A percentile compares a stretch with the other conserved stretches of the same genome.
Conservation (phyloP, 345 rosid genomes). For the Carallia brachiata region DNA sequence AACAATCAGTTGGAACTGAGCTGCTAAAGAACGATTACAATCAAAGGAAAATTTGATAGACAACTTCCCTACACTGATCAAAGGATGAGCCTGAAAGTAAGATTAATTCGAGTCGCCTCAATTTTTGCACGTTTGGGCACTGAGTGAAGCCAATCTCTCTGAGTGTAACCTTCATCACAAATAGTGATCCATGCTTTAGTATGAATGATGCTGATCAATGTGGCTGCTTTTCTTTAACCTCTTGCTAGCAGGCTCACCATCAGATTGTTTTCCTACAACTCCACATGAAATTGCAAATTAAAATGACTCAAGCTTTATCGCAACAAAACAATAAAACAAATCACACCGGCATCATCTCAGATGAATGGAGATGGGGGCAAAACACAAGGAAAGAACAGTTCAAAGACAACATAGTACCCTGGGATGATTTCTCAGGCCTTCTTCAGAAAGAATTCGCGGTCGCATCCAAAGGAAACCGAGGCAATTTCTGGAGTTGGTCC, state of each 20-base stretch:
- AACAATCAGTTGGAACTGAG: background rate
- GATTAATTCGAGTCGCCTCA: conserved; percentile 63
- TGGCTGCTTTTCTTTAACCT: conserved; percentile 40
- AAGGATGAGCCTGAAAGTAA: conserved; percentile 65
- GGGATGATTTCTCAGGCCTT: conserved; percentile 43
- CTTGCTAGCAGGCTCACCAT: conserved; percentile 51
- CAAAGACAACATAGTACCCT: conserved; percentile 32
- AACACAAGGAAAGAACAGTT: background rate
- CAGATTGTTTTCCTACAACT: conserved; percentile 20
- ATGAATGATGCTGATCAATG: conserved; percentile 49
- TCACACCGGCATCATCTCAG: background rate
- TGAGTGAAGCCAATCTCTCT: conserved; percentile 87
- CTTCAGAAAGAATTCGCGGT: conserved; percentile 75
- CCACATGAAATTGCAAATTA: background rate
- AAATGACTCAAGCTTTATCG: background rate
- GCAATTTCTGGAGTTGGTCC: conserved; percentile 75
- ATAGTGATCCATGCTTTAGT: conserved; percentile 75
- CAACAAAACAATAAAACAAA: background rate
- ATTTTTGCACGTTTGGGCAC: conserved; percentile 80
- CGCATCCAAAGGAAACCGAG: conserved; percentile 86
- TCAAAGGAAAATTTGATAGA: background rate
- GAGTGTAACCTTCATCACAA: conserved; percentile 86
- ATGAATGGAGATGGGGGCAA: background rate
- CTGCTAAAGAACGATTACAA: background rate
- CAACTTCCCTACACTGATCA: conserved; percentile 3